Evolutionary conservation across 352 stramenopile species (phyloP).

Genomic region (Plasmopara muralis): DNA sequence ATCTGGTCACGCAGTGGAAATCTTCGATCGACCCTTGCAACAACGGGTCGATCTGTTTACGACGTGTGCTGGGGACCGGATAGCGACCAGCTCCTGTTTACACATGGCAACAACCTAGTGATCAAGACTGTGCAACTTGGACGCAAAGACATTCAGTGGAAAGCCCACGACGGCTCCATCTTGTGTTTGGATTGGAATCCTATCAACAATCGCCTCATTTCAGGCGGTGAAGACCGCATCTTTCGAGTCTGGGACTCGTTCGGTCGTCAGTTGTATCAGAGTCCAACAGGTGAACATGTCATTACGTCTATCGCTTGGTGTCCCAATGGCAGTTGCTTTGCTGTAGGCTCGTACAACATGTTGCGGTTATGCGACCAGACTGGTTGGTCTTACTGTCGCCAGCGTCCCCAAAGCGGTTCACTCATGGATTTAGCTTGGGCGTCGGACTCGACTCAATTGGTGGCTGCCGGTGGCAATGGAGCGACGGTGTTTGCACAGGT

Average conservation of each 20-base stretch:
- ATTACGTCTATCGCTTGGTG: slow-evolving; percentile 90
- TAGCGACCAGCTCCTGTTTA: slow-evolving; percentile 88
- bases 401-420: slow-evolving; percentile 74
- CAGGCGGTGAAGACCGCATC: slow-evolving; percentile 88
- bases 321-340: slow-evolving; percentile 87
- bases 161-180: slow-evolving; percentile 87
- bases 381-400: slow-evolving; percentile 86
- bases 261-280: slow-evolving; percentile 87
- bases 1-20: slow-evolving; percentile 87
- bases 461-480: slow-evolving; percentile 81
- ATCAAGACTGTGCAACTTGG: slow-evolving; percentile 90
- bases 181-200: slow-evolving; percentile 91
- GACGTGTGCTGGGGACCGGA: slow-evolving; percentile 88
- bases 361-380: slow-evolving; percentile 91
- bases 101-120: slow-evolving; percentile 79
- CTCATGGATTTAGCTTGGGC: slow-evolving; percentile 87
- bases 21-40: slow-evolving; percentile 82
- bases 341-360: slow-evolving; percentile 89
- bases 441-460: slow-evolving; percentile 87
- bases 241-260: slow-evolving; percentile 92
- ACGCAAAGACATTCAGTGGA: slow-evolving; percentile 85
- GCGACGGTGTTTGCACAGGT: slow-evolving; percentile 87
- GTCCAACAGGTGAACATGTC: slow-evolving; percentile 74
- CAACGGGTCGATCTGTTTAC: slow-evolving; percentile 78
- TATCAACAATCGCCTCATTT: slow-evolving; percentile 89